Evolutionary conservation across 139 green algal species (phyloP).

Genomic region (Chlorella sorokiniana): DNA sequence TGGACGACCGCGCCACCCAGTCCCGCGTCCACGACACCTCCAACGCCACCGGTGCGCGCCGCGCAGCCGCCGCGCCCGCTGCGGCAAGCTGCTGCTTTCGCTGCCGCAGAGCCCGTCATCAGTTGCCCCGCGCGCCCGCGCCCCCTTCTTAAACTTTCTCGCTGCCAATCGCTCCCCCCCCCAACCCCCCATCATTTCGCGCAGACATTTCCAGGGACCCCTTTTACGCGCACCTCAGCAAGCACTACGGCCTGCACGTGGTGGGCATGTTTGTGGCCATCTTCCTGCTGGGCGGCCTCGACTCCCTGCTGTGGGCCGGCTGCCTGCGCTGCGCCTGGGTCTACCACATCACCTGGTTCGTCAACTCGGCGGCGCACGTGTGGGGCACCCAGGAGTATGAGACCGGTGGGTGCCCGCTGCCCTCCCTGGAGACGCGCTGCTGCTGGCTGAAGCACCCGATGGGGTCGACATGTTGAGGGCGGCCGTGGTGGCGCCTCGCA

Average conservation of each 20-base stretch:
- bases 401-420: conserved; percentile 61
- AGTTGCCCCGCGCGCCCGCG: neutral
- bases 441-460: too few species aligned
- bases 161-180: neutral
- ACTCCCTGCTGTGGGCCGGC: conserved; percentile 93
- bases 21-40: conserved; percentile 73
- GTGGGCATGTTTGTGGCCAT: conserved; percentile 76
- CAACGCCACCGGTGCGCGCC: conserved; percentile 72
- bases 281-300: conserved; percentile 86
- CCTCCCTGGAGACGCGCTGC: too few species aligned
- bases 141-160: neutral
- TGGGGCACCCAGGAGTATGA: conserved; percentile 94
- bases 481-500: too few species aligned
- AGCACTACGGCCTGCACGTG: conserved; percentile 91
- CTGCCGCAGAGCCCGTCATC: neutral
- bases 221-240: conserved; percentile 91
- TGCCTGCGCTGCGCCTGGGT: conserved; percentile 91
- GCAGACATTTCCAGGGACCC: conserved; percentile 86
- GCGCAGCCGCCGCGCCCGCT: too few species aligned
- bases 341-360: conserved; percentile 99
- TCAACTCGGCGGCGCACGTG: conserved; percentile 95
- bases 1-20: conserved; percentile 90
- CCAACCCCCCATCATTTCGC: neutral
- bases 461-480: too few species aligned
- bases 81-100: too few species aligned